A percentile compares a stretch with the other conserved stretches of the same genome.
Conservation (phyloP, 805 yeast species). For the Wickerhamiella allomyrinae region DNA sequence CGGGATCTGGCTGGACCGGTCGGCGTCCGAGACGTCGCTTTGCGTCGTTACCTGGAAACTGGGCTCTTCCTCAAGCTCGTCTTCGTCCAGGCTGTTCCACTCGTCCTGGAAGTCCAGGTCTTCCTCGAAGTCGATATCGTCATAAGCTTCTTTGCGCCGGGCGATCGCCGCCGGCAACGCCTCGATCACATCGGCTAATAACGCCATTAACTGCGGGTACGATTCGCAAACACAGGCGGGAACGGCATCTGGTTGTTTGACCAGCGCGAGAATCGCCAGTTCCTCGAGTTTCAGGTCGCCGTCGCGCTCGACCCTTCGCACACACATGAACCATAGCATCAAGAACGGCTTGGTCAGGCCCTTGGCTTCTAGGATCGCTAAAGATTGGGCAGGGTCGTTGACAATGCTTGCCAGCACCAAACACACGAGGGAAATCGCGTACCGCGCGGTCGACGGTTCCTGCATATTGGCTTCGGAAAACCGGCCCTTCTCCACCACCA, state of each 20-base stretch:
- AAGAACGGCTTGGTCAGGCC: constrained; percentile 39
- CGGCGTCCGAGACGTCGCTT: no score
- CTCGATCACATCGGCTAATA: constrained; percentile 38
- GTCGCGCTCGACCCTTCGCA: constrained; percentile 48
- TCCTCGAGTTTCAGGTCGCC: constrained; percentile 67
- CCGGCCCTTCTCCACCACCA: constrained; percentile 6
- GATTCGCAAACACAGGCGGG: constrained; percentile 24
- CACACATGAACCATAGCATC: constrained; percentile 47
- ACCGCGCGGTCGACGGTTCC: constrained; percentile 22
- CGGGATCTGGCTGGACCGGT: not conserved
- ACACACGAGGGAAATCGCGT: constrained; percentile 40
- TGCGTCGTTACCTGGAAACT: not conserved
- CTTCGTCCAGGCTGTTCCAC: constrained; percentile 20
- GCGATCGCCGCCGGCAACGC: constrained; percentile 61
- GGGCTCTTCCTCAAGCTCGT: constrained; percentile 18
- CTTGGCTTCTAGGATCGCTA: constrained; percentile 35
- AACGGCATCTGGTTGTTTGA: constrained; percentile 24
- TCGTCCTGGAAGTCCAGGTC: constrained; percentile 27
- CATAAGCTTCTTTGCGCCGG: constrained; percentile 46
- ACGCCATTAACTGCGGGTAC: constrained; percentile 35
- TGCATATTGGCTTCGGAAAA: not conserved
- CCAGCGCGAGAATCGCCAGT: constrained; percentile 47
- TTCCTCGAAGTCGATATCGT: constrained; percentile 23
- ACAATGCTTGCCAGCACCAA: constrained; percentile 50
- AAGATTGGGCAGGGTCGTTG: constrained; percentile 41